A percentile compares a stretch with the other conserved stretches of the same genome.
Conservation (phyloP, 805 yeast genomes). For the Blastobotrys peoriensis region DNA sequence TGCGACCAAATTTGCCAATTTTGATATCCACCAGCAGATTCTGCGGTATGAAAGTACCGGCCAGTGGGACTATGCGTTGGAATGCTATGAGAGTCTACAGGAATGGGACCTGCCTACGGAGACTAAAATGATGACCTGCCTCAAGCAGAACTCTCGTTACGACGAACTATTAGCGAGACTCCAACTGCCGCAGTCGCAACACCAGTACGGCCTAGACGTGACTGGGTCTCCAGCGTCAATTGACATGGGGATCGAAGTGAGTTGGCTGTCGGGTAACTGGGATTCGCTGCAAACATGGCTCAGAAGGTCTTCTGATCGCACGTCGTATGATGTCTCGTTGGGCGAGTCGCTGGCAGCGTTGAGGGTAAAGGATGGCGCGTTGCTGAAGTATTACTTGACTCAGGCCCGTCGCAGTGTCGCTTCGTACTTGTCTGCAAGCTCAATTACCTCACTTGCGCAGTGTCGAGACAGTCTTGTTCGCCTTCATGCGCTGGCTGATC, state of each 20-base stretch:
- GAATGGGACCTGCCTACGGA: conserved; percentile 23
- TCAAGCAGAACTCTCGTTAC: conserved; percentile 70
- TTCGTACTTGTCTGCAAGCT: conserved; percentile 44
- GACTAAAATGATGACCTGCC: conserved; percentile 57
- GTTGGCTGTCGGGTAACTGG: conserved; percentile 58
- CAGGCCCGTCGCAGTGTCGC: conserved; percentile 58
- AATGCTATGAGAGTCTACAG: conserved; percentile 53
- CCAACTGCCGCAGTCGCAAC: too few relatives aligned
- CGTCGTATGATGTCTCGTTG: conserved; percentile 53
- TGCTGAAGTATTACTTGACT: conserved; percentile 38
- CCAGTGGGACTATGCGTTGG: conserved; percentile 82
- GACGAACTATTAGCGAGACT: conserved; percentile 56
- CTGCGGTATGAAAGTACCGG: conserved; percentile 77
- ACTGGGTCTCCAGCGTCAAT: conserved; percentile 58
- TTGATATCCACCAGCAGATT: conserved; percentile 67
- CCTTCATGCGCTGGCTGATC: conserved; percentile 57
- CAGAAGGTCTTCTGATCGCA: conserved; percentile 42
- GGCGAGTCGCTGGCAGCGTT: conserved; percentile 58
- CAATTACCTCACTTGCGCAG: conserved; percentile 46
- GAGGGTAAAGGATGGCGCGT: conserved; percentile 28
- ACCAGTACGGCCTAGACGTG: too few relatives aligned
- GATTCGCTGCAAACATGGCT: conserved; percentile 54
- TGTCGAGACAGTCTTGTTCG: conserved; percentile 43
- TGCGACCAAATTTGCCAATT: conserved; percentile 55
- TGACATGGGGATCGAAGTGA: conserved; percentile 65